Evolutionary conservation across 1,139 yeast genomes (phyloP), one percentile per base, ranked within the genome.

Genomic region (Citeromyces hawaiiensis): DNA sequence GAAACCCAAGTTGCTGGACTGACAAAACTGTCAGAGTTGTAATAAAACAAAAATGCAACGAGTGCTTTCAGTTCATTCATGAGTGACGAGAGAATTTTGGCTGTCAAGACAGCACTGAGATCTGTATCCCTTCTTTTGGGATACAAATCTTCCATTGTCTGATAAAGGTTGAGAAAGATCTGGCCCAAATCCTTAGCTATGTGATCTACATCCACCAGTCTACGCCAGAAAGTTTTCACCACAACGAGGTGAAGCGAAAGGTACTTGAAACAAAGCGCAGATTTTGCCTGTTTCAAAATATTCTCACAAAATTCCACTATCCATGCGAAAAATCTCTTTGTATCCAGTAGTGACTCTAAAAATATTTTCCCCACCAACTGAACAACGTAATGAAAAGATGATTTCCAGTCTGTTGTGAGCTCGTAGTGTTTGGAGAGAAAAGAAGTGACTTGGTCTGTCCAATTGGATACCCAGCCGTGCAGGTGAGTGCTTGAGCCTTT

Each of bases 381-480:
- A 10, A 82, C 53, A 42, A 80, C 60, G 53, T 83, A 86, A 37
- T 68, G 65, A 40, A 83, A 63, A 43, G 71, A 70, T 3, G 52
- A 48, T 54, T 68, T 67, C 73, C 83, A 80, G 2, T 54, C 23
- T 8, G 16, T 6, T 11, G 10, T 13, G 40, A 17, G 13, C 14
- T 32, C 7, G 15, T 27, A 14, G 17, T 19, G 4, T 29, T 25
- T 13, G 14, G 33, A 10, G 18, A 79, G 52, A 49, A 70, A 81
- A 43, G 73, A 78, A 4, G 73, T 65, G 5, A 82, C 74, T 48
- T 82, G 91, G 40, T 76, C 85, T 0, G 95, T 83, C 96, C 96
- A 87, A 53, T 86, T 96, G 44, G 76, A 77, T 8, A 80, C 60
- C 85, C 95, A 79, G 40, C 71, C 77, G 15, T 62, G 56, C 45